Percentiles rank a stretch among this genome's conserved stretches.
Conservation (phyloP, 2,329 filamentous ascomycete genomes). For the Dothistroma septosporum region DNA sequence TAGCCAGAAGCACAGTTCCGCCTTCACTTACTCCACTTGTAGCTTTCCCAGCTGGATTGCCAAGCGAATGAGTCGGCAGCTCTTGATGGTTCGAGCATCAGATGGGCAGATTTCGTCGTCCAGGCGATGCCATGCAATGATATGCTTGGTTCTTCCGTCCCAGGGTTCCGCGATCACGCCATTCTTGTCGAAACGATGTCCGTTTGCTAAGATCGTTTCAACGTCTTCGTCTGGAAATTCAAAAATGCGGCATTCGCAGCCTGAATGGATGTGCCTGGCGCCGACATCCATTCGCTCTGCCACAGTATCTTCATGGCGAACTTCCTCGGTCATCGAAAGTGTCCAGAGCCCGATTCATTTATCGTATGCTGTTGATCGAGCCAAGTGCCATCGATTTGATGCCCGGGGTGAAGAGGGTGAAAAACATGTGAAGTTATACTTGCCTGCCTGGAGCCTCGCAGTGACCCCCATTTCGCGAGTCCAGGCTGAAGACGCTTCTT, state of each 20-base stretch:
- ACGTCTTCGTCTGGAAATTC: conserved; percentile 9
- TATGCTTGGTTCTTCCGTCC: conserved; percentile 8
- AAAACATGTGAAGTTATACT: neutral
- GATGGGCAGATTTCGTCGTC: conserved; percentile 7
- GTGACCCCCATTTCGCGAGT: neutral
- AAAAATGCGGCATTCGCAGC: conserved; percentile 18
- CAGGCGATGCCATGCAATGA: conserved; percentile 6
- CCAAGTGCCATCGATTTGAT: too few relatives aligned
- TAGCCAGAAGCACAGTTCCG: conserved; percentile 18
- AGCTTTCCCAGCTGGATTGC: conserved; percentile 16
- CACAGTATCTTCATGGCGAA: neutral
- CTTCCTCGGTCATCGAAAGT: neutral
- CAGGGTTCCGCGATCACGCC: conserved; percentile 9
- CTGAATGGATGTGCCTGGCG: conserved; percentile 10
- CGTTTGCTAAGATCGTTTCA: conserved; percentile 2
- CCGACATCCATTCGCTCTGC: neutral
- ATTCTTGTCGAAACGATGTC: conserved; percentile 11
- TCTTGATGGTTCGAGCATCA: conserved; percentile 13
- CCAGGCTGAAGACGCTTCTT: neutral
- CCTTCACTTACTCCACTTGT: conserved; percentile 13
- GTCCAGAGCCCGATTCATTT: neutral
- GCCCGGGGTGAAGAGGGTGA: neutral
- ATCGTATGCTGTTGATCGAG: neutral
- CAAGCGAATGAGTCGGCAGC: conserved; percentile 14
- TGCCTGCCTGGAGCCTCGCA: neutral